Base-by-base conservation (phyloP, 352 stramenopile genomes). In the Pythium scleroteichum region DNA sequence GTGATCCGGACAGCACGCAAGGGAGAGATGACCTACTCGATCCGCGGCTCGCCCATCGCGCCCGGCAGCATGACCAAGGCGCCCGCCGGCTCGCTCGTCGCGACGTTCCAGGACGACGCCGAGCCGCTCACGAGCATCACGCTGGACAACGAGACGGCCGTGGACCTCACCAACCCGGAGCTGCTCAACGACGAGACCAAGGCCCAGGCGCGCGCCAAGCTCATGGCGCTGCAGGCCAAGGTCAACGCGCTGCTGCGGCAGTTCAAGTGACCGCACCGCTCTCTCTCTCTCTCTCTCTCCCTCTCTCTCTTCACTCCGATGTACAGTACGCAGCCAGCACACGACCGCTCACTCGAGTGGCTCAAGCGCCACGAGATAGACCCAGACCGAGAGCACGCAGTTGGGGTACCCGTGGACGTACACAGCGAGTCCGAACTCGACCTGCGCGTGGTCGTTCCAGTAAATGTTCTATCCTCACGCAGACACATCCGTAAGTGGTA, bases 391-490 rank as follows among this genome's bases (percentile, higher is more conserved):
- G 19, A 98, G 68, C 10, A 98, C 72, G 45, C 83, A 82, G 64
- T 93, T 92, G 10, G 88, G 78, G 57, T 97, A 95, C 13, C 77
- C 73, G 58, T 92, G 85, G 1, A 92, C 88, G 46, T 90, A 88
- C 16, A 97, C 89, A 19, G 75, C 86, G 20, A 98, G 72, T 35
- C 82, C 88, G 60, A 98, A 98, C 64, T 98, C 88, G 29, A 96
- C 88, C 19, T 89, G 72, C 13, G 72, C 68, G 41, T 90, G 82
- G 40, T 87, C 79, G 60, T 86, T 95, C 60, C 88, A 80, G 72
- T 98, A 90, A 40, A 98, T 94, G 54, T 95, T 84, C 83, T 91
- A 62, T 27, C 20, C 42, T 38, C 42, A 23, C 54, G 50, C 54
- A 5, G 14, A 27, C 5, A 53, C 40, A 61, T 60, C 49, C 45